Evolutionary conservation across 2,329 filamentous ascomycete species (phyloP), one percentile per base, ranked within the genome.

Genomic region (Lachnellula occidentalis): DNA sequence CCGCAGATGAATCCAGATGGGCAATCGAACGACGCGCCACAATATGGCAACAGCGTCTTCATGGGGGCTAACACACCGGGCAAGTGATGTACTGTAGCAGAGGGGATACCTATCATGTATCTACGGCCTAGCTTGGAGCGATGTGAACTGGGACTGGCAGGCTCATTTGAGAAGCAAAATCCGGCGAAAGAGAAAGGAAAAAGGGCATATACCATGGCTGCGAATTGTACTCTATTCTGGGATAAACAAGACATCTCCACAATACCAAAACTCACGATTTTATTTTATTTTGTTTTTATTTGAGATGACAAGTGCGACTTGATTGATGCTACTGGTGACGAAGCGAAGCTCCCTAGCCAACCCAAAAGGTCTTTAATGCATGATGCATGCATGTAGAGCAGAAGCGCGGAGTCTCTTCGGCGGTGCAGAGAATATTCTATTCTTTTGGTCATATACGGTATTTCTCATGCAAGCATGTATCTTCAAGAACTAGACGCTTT

Each of bases 41-140:
- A 34, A 9, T 67, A 62, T 49, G 62, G 62, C 3, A 65, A 60
- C 36, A 64, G 62, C 50, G 61, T 66, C 27, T 69, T 69, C 49
- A 69, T 69, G 67, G 67, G 66, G n/a, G 66, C 67, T 2, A 67
- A 68, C 52, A 66, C 67, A 8, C 65, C 66, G 17, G 64, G 66
- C 3, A 55, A 64, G 57, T 66, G 53, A 66, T 48, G 6, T 22
- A 37, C 19, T 43, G 34, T 34, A 14, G 17, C n/a, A 39, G 36
- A 9, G 36, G 36, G 36, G 14, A 15, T 39, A 17, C n/a, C 1
- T 3, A 15, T 39, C n/a, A 9, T n/a, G 36, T 7, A 39, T 17
- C 8, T 39, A 39, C n/a, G 12, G 17, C 4, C 15, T n/a, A 39
- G 15, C 14, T 39, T 39, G 27, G 27, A 11, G 9, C 27, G 27